Percentiles rank a stretch among this genome's conserved stretches.
Conservation (phyloP, 139 green algal species). For the Yamagishiella unicocca region DNA sequence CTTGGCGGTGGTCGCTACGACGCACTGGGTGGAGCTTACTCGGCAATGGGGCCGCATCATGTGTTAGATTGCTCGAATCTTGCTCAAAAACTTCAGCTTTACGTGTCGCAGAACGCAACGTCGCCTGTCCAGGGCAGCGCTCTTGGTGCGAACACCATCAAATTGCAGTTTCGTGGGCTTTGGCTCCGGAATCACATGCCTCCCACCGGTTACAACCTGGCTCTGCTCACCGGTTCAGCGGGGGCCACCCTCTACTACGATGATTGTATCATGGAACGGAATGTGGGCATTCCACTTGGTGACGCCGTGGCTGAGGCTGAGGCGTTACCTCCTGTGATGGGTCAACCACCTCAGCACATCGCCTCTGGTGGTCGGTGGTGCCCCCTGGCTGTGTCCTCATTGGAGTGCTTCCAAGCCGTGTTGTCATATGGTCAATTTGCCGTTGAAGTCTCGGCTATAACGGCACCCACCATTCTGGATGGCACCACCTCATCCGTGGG, state of each 20-base stretch:
- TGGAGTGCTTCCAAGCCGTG: background rate
- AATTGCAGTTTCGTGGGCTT: background rate
- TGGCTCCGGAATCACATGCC: constrained; percentile 24
- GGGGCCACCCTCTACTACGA: background rate
- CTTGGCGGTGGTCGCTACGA: background rate
- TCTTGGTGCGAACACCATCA: background rate
- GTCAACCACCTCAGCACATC: background rate
- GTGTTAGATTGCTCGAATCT: background rate
- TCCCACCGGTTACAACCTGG: constrained; percentile 1
- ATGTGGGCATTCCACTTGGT: background rate
- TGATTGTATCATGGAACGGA: background rate
- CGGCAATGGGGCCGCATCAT: background rate
- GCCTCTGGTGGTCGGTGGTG: background rate
- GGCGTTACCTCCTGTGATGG: background rate
- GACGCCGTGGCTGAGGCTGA: background rate
- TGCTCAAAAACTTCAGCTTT: background rate
- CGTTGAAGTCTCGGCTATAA: background rate
- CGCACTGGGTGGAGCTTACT: too few relatives aligned
- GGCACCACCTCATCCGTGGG: background rate
- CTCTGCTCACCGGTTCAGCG: background rate
- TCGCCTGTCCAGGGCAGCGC: background rate
- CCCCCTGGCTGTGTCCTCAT: background rate
- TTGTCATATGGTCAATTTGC: background rate
- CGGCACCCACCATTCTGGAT: background rate
- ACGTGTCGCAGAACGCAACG: background rate